phyloP scores from a whole-genome alignment of 179 eudicot species.

The Spergularia azorica region DNA sequence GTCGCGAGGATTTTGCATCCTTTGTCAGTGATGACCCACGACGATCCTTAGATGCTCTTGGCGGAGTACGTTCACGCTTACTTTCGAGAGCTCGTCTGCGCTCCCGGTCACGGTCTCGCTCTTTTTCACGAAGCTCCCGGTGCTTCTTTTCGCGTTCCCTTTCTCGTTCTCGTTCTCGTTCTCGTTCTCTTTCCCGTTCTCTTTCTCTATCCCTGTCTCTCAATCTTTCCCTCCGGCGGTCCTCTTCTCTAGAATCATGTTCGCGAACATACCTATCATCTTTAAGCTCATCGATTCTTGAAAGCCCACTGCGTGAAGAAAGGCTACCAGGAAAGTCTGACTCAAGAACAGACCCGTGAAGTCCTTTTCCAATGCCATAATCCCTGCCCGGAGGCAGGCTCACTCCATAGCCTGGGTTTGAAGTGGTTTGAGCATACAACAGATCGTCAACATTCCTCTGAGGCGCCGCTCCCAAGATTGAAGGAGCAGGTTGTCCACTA shows the following conservation, averaged over 20 bases:
- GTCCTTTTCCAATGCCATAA: conserved; percentile 86
- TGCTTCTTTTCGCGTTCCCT: conserved; percentile 50
- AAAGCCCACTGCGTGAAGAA: conserved; percentile 50
- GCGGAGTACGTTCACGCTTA: conserved; percentile 69
- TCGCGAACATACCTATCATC: conserved; percentile 64
- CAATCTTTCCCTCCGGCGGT: conserved; percentile 64
- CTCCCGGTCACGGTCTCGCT: conserved; percentile 57
- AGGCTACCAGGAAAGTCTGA: conserved; percentile 62
- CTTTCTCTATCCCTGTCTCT: conserved; percentile 70
- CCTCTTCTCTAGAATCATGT: conserved; percentile 76
- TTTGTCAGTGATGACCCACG: conserved; percentile 60
- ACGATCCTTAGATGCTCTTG: conserved; percentile 70
- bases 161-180: conserved; percentile 50
- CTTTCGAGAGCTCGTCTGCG: conserved; percentile 63
- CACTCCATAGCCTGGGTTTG: conserved; percentile 95
- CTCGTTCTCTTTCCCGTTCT: conserved; percentile 61
- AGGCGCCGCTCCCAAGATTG: conserved; percentile 94
- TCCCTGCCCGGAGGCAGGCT: conserved; percentile 99
- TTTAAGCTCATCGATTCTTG: conserved; percentile 67
- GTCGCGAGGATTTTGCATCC: conserved; percentile 56
- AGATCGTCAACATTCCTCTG: conserved; percentile 68
- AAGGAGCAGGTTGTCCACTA: conserved; percentile 70
- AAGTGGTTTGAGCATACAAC: conserved; percentile 60
- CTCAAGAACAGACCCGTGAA: conserved; percentile 64
- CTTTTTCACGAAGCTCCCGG: conserved; percentile 47